A percentile compares a stretch with the other conserved stretches of the same genome.
Conservation (phyloP, 2,329 filamentous ascomycete genomes). For the Elsinoe batatas region DNA sequence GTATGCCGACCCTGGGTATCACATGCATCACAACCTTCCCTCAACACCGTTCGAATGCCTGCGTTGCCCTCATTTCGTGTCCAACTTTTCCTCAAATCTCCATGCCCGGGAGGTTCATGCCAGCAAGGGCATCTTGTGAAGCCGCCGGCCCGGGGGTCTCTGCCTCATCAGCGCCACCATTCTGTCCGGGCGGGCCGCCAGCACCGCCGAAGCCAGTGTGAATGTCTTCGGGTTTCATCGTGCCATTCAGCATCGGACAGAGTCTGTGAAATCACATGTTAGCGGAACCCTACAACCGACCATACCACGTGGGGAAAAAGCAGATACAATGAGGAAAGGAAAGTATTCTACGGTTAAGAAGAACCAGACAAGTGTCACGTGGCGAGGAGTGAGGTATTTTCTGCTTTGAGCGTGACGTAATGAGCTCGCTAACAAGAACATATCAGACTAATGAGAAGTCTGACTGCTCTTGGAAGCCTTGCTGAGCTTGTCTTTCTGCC, state of each 20-base stretch:
- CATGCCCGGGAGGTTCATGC: conserved; percentile 10
- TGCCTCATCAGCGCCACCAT: conserved; percentile 1
- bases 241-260: conserved; percentile 77
- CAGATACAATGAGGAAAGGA: conserved; percentile 15
- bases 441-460: neutral
- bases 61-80: neutral
- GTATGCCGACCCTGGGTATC: neutral
- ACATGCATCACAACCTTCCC: neutral
- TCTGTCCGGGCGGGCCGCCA: conserved; percentile 12
- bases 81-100: conserved; percentile 1
- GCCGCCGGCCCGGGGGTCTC: neutral
- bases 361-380: neutral
- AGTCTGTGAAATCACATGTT: conserved; percentile 43
- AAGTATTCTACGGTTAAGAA: neutral
- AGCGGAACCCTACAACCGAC: conserved; percentile 11
- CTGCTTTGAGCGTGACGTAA: too few species aligned
- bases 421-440: neutral
- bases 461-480: neutral
- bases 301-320: neutral
- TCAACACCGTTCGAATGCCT: neutral
- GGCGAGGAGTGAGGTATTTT: too few species aligned
- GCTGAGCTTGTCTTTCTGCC: neutral
- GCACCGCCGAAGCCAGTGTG: conserved; percentile 16
- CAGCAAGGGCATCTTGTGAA: conserved; percentile 1
- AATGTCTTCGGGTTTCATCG: conserved; percentile 33